phyloP scores from a whole-genome alignment of 768 basidiomycete species.

The Xanthoconium stramineum region DNA sequence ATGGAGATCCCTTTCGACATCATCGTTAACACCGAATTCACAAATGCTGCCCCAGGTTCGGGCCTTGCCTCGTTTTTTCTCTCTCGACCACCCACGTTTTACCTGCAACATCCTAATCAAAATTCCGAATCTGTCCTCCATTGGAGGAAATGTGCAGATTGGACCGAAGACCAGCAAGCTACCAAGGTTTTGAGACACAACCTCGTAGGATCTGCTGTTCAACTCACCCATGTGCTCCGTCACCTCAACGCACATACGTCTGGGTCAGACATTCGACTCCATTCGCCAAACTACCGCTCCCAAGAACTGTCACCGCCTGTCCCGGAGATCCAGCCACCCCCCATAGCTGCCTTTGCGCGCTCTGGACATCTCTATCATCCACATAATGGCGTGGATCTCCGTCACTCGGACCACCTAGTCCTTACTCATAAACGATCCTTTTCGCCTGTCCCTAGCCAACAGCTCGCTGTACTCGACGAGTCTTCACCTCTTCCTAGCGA shows the following conservation, averaged over 20 bases:
- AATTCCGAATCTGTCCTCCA: slow-evolving; percentile 33
- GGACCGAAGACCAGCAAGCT: slow-evolving; percentile 75
- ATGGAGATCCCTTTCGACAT: slow-evolving; percentile 76
- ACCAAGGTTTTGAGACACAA: slow-evolving; percentile 61
- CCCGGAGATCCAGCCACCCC: slow-evolving; percentile 41
- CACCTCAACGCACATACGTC: slow-evolving; percentile 37
- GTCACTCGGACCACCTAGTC: slow-evolving; percentile 15
- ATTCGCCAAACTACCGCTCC: slow-evolving; percentile 35
- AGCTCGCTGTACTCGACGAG: slow-evolving; percentile 9
- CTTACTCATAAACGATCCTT: slow-evolving; percentile 31
- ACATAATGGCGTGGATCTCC: slow-evolving; percentile 18
- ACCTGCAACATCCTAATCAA: slow-evolving; percentile 44
- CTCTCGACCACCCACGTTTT: slow-evolving; percentile 67
- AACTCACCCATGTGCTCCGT: slow-evolving; percentile 54
- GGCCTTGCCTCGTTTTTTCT: slow-evolving; percentile 64
- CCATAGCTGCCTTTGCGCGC: slow-evolving; percentile 31
- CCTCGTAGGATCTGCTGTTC: slow-evolving; percentile 59
- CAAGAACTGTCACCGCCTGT: slow-evolving; percentile 29
- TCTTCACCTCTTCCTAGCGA: slow-evolving; percentile 8
- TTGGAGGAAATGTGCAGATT: slow-evolving; percentile 70
- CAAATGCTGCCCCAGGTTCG: slow-evolving; percentile 49
- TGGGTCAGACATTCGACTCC: slow-evolving; percentile 35
- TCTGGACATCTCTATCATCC: slow-evolving; percentile 31
- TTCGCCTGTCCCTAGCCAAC: slow-evolving; percentile 18
- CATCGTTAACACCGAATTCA: slow-evolving; percentile 57